Evolutionary conservation across 2,329 filamentous ascomycete genomes (phyloP).

Genomic region (Trichocomaceae sp.): DNA sequence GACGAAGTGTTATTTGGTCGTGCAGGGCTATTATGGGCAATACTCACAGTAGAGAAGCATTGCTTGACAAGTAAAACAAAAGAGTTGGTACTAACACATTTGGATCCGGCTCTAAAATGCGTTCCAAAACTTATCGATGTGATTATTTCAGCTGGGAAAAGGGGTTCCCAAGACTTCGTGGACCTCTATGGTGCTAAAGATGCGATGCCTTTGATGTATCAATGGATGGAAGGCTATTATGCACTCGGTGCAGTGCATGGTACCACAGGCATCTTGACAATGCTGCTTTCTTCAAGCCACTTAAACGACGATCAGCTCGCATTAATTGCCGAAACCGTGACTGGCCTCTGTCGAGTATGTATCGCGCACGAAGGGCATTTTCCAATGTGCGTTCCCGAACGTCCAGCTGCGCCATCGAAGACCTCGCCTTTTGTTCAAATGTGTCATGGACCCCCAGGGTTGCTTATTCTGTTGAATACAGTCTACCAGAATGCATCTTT

Average conservation of each 20-base stretch:
- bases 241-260: constrained; percentile 26
- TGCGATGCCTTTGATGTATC: constrained; percentile 37
- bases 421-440: constrained; percentile 33
- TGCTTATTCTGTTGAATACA: constrained; percentile 30
- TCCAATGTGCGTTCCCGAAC: constrained; percentile 30
- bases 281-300: constrained; percentile 31
- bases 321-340: constrained; percentile 32
- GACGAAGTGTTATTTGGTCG: constrained; percentile 37
- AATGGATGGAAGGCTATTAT: constrained; percentile 32
- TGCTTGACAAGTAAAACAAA: constrained; percentile 17
- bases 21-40: constrained; percentile 31
- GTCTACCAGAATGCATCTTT: constrained; percentile 26
- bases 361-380: constrained; percentile 33
- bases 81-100: constrained; percentile 4
- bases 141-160: constrained; percentile 29
- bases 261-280: constrained; percentile 32
- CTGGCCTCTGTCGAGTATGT: constrained; percentile 30
- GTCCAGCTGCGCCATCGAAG: constrained; percentile 14
- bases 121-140: constrained; percentile 27
- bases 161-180: constrained; percentile 26
- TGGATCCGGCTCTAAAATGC: constrained; percentile 22
- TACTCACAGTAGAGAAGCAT: constrained; percentile 29
- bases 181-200: constrained; percentile 25
- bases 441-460: constrained; percentile 36
- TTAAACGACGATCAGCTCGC: constrained; percentile 21